Evolutionary conservation across 306 rosid genomes (phyloP).

Genomic region (Quercus dentata): DNA sequence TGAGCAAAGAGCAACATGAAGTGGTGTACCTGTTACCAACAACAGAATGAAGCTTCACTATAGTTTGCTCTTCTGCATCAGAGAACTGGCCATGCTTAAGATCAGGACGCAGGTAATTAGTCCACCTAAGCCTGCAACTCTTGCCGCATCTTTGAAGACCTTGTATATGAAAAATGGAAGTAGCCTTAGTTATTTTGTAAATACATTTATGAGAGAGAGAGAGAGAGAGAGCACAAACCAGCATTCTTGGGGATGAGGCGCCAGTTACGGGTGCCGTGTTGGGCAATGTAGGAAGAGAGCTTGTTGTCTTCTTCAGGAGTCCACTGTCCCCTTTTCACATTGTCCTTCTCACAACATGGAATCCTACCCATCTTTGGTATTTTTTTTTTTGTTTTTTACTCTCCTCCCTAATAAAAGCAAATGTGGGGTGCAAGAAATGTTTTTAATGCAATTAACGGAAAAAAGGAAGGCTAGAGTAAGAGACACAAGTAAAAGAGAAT

Average conservation of each 20-base stretch:
- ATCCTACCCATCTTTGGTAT: conserved; percentile 64
- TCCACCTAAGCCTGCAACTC: conserved; percentile 89
- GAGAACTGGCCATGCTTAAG: conserved; percentile 90
- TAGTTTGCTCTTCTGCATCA: conserved; percentile 77
- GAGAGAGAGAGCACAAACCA: conserved; percentile 21
- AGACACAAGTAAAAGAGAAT: neutral
- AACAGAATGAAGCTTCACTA: conserved; percentile 86
- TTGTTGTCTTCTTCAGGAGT: conserved; percentile 95
- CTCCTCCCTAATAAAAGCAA: neutral
- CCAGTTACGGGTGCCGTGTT: conserved; percentile 65
- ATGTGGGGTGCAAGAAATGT: neutral
- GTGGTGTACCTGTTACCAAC: conserved; percentile 75
- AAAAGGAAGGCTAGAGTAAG: neutral
- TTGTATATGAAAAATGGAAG: neutral
- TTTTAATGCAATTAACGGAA: neutral
- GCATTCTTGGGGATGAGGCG: conserved; percentile 64
- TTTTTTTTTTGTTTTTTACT: neutral
- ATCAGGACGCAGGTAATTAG: conserved; percentile 88
- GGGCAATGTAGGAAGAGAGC: conserved; percentile 77
- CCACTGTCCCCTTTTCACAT: conserved; percentile 83
- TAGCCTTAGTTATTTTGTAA: neutral
- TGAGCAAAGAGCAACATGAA: neutral
- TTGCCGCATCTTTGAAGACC: conserved; percentile 92
- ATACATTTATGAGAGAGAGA: neutral
- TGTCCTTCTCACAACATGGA: conserved; percentile 89